phyloP scores from a whole-genome alignment of 2,329 filamentous ascomycete genomes.

The Ascochyta koolunga region DNA sequence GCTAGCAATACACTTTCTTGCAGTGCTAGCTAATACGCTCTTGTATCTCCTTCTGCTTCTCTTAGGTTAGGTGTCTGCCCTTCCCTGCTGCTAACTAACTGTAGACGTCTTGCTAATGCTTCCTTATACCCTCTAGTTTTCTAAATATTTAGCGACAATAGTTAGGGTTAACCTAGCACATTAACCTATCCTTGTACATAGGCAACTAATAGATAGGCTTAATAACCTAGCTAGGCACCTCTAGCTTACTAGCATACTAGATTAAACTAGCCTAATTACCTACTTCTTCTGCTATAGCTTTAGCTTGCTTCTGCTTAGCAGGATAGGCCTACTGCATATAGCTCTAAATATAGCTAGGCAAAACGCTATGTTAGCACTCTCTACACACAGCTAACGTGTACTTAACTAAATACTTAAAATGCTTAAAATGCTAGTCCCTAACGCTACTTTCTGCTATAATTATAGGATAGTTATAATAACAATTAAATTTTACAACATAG shows the following conservation, averaged over 20 bases:
- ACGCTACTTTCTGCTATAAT: not conserved
- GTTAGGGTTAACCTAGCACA: not conserved
- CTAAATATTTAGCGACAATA: slow-evolving; percentile 6
- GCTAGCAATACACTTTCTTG: not conserved
- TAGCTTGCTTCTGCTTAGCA: too few species aligned
- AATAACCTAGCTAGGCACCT: slow-evolving; percentile 1
- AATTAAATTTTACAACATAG: not conserved
- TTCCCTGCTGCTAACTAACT: slow-evolving; percentile 1
- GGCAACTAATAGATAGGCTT: not conserved
- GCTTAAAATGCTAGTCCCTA: not conserved
- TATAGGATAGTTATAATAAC: not conserved
- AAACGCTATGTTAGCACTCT: not conserved
- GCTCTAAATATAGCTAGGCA: not conserved
- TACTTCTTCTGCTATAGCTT: not conserved
- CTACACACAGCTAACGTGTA: not conserved
- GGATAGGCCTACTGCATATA: too few species aligned
- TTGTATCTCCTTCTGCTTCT: not conserved
- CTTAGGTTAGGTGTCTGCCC: not conserved
- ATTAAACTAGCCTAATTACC: not conserved
- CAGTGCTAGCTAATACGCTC: not conserved
- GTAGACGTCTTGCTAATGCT: slow-evolving; percentile 3
- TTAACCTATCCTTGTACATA: not conserved
- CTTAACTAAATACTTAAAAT: not conserved
- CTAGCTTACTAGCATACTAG: not conserved
- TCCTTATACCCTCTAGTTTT: slow-evolving; percentile 1